These are phyloP conservation scores for Triangularia verruculosa DNA, from an alignment of 2,329 filamentous ascomycete genomes.

Conservation along the genomic window DNA sequence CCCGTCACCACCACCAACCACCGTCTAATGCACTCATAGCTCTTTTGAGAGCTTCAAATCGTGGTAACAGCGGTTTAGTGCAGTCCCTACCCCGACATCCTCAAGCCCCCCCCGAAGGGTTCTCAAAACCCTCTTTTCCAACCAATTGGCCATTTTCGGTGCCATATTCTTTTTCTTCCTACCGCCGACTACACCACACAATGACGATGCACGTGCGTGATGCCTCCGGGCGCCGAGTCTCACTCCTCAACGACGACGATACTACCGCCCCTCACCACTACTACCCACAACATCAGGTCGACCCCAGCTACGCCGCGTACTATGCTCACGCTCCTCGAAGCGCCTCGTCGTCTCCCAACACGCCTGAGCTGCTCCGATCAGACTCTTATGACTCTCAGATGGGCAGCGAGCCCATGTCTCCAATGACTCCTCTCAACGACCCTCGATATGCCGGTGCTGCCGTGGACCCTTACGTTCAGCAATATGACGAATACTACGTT, in stretches of 20 bases:
- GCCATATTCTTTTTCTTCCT: neutral
- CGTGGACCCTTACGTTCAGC: constrained; percentile 29
- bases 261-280: constrained; percentile 27
- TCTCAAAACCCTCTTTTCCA: neutral
- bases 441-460: constrained; percentile 17
- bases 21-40: neutral
- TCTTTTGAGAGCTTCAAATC: neutral
- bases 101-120: neutral
- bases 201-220: constrained; percentile 53
- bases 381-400: constrained; percentile 61
- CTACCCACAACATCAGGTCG: constrained; percentile 25
- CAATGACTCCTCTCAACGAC: constrained; percentile 51
- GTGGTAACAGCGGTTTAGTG: neutral
- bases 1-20: neutral
- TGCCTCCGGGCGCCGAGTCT: constrained; percentile 56
- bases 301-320: constrained; percentile 19
- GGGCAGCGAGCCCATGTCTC: constrained; percentile 53
- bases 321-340: constrained; percentile 37
- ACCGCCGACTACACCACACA: neutral
- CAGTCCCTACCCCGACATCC: neutral
- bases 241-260: constrained; percentile 57
- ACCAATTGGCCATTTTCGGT: neutral
- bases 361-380: constrained; percentile 57
- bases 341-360: constrained; percentile 47
- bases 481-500: constrained; percentile 37